A percentile compares a stretch with the other conserved stretches of the same genome.
Evolutionary conservation across 1,139 yeast species (phyloP).

Genomic region (Candida sp.): DNA sequence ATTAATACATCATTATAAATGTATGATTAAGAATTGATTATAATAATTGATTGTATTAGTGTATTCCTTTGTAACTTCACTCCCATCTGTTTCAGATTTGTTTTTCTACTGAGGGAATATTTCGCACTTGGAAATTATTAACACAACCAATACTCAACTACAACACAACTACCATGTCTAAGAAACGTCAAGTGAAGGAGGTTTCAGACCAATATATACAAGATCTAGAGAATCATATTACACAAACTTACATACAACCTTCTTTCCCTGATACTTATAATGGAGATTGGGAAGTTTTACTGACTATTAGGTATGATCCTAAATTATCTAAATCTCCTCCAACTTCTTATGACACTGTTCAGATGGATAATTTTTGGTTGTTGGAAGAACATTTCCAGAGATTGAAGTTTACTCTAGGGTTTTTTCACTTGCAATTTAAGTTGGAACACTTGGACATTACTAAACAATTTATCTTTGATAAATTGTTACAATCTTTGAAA

Average conservation of each 20-base stretch:
- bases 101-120: too few species aligned
- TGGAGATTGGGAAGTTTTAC: constrained; percentile 50
- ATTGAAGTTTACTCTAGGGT: constrained; percentile 48
- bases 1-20: too few species aligned
- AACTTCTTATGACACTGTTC: constrained; percentile 19
- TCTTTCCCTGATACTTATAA: constrained; percentile 15
- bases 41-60: too few species aligned
- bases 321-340: constrained; percentile 27
- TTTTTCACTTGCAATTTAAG: constrained; percentile 38
- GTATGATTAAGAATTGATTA: too few species aligned
- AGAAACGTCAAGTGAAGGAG: background rate
- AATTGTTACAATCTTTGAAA: constrained; percentile 42
- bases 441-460: constrained; percentile 29
- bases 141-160: too few species aligned
- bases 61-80: too few species aligned
- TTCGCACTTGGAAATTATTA: too few species aligned
- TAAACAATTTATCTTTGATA: constrained; percentile 35
- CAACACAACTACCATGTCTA: background rate
- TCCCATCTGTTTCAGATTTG: too few species aligned
- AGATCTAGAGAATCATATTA: constrained; percentile 9
- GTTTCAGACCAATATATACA: background rate
- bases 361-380: constrained; percentile 49
- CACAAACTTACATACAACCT: constrained; percentile 15
- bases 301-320: constrained; percentile 78
- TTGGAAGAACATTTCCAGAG: constrained; percentile 64